Evolutionary conservation across 257 asterid species (phyloP).

Genomic region (Solanum virginianum): DNA sequence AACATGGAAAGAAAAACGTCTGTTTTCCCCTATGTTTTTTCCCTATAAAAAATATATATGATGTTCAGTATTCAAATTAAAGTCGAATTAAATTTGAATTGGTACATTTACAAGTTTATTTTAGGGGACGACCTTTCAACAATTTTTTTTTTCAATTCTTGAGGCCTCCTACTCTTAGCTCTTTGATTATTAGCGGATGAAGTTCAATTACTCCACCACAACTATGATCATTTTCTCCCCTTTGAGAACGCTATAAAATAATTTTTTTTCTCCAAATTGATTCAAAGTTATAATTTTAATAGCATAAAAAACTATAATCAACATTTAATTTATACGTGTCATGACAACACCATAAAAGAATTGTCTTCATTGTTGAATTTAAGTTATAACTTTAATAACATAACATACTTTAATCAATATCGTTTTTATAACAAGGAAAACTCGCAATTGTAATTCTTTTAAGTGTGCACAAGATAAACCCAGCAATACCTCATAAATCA

Average conservation of each 20-base stretch:
- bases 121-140: neutral
- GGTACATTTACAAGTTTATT: accelerated
- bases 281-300: neutral
- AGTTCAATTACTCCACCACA: neutral
- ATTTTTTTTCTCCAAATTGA: neutral
- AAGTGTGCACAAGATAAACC: too few species aligned
- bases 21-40: too few species aligned
- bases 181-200: neutral
- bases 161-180: too few species aligned
- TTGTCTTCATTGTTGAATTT: neutral
- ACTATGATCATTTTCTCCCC: neutral
- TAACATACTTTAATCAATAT: too few species aligned
- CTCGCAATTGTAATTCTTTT: too few species aligned
- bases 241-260: neutral
- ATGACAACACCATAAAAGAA: neutral
- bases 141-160: neutral
- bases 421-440: too few species aligned
- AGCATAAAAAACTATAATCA: neutral
- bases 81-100: neutral
- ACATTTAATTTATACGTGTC: neutral
- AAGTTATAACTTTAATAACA: too few species aligned
- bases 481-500: too few species aligned
- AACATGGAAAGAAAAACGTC: too few species aligned
- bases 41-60: too few species aligned
- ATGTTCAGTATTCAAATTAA: accelerated